Conservation (phyloP, 371 early-diverging fungal species). For the Pancytospora philotis region DNA sequence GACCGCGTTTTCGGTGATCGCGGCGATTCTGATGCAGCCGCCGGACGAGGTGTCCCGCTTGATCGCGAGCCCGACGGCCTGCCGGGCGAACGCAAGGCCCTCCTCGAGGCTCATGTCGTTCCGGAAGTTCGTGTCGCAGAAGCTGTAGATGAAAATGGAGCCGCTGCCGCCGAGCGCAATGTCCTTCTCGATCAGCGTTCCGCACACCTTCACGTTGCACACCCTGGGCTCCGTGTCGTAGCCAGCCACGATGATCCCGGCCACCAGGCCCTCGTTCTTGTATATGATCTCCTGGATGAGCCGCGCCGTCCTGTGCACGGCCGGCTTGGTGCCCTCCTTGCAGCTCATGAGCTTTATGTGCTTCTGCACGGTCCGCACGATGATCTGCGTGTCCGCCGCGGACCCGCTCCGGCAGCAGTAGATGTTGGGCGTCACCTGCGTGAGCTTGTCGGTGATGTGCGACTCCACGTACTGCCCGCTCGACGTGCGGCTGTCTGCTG, state of each 20-base stretch:
- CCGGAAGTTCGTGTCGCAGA: slow-evolving; percentile 76
- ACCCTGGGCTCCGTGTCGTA: slow-evolving; percentile 77
- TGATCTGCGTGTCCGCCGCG: slow-evolving; percentile 95
- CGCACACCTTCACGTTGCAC: slow-evolving; percentile 82
- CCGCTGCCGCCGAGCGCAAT: slow-evolving; percentile 92
- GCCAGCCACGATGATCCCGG: slow-evolving; percentile 96
- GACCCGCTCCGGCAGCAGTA: slow-evolving; percentile 92
- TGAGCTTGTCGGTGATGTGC: slow-evolving; percentile 90
- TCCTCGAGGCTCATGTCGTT: slow-evolving; percentile 77
- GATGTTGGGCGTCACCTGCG: slow-evolving; percentile 79
- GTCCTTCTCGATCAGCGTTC: slow-evolving; percentile 76
- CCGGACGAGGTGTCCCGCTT: slow-evolving; percentile 92
- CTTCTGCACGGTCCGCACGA: slow-evolving; percentile 83
- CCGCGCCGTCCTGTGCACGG: slow-evolving; percentile 76
- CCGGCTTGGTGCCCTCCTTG: slow-evolving; percentile 68
- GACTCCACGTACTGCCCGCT: slow-evolving; percentile 80
- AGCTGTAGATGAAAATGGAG: slow-evolving; percentile 90
- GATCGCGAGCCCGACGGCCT: slow-evolving; percentile 84
- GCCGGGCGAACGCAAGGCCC: slow-evolving; percentile 79
- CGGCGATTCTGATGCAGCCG: slow-evolving; percentile 85
- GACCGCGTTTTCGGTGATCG: slow-evolving; percentile 79
- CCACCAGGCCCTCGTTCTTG: slow-evolving; percentile 71
- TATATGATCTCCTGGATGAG: slow-evolving; percentile 85
- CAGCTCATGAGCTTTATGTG: slow-evolving; percentile 63
- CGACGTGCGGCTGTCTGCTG: slow-evolving; percentile 92